A percentile compares a stretch with the other conserved stretches of the same genome.
Conservation (phyloP, 768 basidiomycete species). For the Mycena rosella region DNA sequence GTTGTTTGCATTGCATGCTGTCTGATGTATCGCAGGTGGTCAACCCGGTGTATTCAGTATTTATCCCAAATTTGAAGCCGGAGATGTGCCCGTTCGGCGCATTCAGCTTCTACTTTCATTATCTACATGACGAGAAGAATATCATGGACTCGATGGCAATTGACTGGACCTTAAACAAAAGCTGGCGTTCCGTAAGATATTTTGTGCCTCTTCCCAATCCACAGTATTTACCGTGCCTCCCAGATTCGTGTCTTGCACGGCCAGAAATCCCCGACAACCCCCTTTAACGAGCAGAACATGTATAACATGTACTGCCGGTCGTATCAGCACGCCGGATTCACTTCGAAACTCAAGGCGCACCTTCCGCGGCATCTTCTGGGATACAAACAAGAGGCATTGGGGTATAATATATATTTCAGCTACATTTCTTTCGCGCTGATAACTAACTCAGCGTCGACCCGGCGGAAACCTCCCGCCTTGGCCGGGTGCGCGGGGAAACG, state of each 20-base stretch:
- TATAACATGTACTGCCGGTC: slow-evolving; percentile 6
- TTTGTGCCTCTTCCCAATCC: no score
- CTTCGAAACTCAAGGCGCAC: background rate
- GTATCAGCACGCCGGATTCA: background rate
- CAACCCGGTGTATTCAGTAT: slow-evolving; percentile 16
- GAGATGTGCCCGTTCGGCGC: slow-evolving; percentile 19
- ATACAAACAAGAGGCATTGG: slow-evolving; percentile 12
- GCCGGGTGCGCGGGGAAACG: slow-evolving; percentile 7
- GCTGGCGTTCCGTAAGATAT: background rate
- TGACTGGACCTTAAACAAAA: slow-evolving; percentile 11
- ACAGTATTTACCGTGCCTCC: background rate
- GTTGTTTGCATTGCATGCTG: background rate
- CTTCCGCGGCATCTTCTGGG: slow-evolving; percentile 10
- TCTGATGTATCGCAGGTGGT: slow-evolving; percentile 8
- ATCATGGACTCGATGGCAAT: background rate
- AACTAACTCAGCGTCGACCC: no score
- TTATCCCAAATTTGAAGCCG: slow-evolving; percentile 7
- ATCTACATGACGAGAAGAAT: background rate
- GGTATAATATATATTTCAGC: background rate
- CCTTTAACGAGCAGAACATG: slow-evolving; percentile 6
- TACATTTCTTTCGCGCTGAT: no score
- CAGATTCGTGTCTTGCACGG: slow-evolving; percentile 6
- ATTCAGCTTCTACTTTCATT: slow-evolving; percentile 19
- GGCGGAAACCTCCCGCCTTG: slow-evolving; percentile 2
- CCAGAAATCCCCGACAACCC: background rate